Evolutionary conservation across 768 basidiomycete species (phyloP), one percentile per base, ranked within the genome.

Genomic region (Rhizopogon salebrosus): DNA sequence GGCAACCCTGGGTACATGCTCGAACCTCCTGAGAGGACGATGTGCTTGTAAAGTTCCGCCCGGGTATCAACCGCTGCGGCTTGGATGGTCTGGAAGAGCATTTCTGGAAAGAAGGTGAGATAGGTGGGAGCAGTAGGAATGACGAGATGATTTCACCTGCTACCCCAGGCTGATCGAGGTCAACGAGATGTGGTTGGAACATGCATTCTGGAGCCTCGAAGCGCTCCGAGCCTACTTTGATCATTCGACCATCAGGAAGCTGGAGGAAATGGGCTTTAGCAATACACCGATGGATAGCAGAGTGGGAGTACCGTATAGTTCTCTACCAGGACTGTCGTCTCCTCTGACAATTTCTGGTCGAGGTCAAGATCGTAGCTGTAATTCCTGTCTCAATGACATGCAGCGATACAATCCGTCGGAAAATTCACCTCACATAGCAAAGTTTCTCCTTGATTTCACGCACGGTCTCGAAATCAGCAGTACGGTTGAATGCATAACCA

Each of bases 401-500:
- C 24, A 35, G n/a, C 14, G 11, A 13, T 31, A 14, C 26, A 34
- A 37, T 29, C 14, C 35, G 37, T 43, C 40, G 34, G 51, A 43
- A 18, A 18, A 10, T 24, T 55, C 58, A 94, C 92, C 90, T 95
- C 64, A 97, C 90, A 65, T 98, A 99, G 73, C 97, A 99, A 41
- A 98, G 71, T 69, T 95, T 97, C 77, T 99, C 97, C 73, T 99
- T 99, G 74, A 99, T 98, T 69, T 97, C 92, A 29, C 95, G 76
- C 20, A 99, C 97, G 2, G 97, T 99, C 75, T 99, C 97, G 63
- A 99, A 99, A 73, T 99, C 97, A 24, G 97, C 97, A 3, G 97
- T 99, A 37, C 97, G 85, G 73, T 99, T 98, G 80, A 99, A 98
- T 1, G 97, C 97, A 69, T 99, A 98, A n/a, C 97, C 97, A n/a